Evolutionary conservation across 257 asterid genomes (phyloP).

Genomic region (Solanum piurae): DNA sequence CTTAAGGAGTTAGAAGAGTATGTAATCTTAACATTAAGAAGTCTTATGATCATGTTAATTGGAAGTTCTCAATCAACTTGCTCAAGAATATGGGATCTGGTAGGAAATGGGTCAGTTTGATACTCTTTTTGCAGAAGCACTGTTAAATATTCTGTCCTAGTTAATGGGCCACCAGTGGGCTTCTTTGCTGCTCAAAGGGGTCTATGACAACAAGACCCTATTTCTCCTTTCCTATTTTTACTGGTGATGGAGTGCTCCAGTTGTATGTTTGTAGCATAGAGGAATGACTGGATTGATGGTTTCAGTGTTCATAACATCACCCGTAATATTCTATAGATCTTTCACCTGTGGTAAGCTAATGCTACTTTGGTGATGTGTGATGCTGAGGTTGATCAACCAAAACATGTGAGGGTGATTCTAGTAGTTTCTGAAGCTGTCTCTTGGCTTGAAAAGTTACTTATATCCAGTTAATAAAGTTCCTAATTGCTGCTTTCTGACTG

Average conservation of each 20-base stretch:
- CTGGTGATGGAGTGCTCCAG: not conserved
- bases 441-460: not conserved
- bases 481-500: not conserved
- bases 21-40: not conserved
- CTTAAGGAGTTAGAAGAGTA: not conserved
- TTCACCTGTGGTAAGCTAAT: not conserved
- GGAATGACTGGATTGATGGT: not conserved
- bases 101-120: not conserved
- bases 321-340: not conserved
- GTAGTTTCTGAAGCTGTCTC: not conserved
- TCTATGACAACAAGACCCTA: not conserved
- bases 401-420: not conserved
- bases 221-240: not conserved
- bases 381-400: not conserved
- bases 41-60: not conserved
- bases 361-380: not conserved
- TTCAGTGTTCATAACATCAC: not conserved
- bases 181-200: not conserved
- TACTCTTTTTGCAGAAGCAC: not conserved
- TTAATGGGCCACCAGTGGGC: not conserved
- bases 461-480: not conserved
- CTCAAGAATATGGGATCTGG: not conserved
- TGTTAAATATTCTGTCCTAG: not conserved
- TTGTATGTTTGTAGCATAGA: not conserved
- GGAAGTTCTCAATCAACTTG: not conserved